phyloP scores from a whole-genome alignment of 257 asterid genomes.

The Gentiana macrophylla region DNA sequence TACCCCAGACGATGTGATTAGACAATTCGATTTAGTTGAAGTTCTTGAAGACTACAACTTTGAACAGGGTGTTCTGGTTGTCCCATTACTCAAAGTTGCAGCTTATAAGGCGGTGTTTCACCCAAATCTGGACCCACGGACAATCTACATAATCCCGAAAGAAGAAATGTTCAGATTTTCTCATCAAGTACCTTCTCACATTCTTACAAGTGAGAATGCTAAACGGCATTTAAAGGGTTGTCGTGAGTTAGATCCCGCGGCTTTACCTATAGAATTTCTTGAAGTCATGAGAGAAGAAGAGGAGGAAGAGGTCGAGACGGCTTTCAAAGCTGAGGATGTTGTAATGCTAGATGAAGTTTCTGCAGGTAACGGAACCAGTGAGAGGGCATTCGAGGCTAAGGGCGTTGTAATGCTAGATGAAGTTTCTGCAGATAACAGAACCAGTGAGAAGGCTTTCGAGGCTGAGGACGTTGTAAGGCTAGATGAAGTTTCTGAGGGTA shows the following conservation, averaged over 20 bases:
- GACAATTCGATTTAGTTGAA: slow-evolving; percentile 50
- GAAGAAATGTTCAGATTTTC: slow-evolving; percentile 68
- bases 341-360: slow-evolving; percentile 1
- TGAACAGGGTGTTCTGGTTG: slow-evolving; percentile 34
- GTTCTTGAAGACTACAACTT: slow-evolving; percentile 43
- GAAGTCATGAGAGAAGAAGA: slow-evolving; percentile 22
- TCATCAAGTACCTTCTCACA: slow-evolving; percentile 52
- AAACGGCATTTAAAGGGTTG: slow-evolving; percentile 32
- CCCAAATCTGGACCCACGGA: slow-evolving; percentile 20
- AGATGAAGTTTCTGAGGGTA: slow-evolving; percentile 8
- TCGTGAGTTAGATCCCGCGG: slow-evolving; percentile 72
- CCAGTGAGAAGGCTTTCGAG: neutral
- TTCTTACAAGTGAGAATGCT: slow-evolving; percentile 43
- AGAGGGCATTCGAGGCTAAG: neutral
- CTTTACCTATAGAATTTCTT: slow-evolving; percentile 62
- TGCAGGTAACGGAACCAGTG: slow-evolving; percentile 9
- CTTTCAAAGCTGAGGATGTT: slow-evolving; percentile 3
- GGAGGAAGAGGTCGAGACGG: slow-evolving; percentile 16
- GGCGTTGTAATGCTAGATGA: slow-evolving; percentile 4
- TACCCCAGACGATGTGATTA: slow-evolving; percentile 37
- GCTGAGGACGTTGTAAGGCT: slow-evolving; percentile 5
- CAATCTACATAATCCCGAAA: slow-evolving; percentile 27
- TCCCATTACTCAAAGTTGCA: slow-evolving; percentile 50
- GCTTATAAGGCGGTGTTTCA: slow-evolving; percentile 55
- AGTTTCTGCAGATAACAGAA: slow-evolving; percentile 9